Percentiles rank a stretch among this genome's conserved stretches.
These are phyloP conservation scores for Rhodotorula sp. DNA, from an alignment of 1,284 basidiomycete species.

Conservation along the genomic window DNA sequence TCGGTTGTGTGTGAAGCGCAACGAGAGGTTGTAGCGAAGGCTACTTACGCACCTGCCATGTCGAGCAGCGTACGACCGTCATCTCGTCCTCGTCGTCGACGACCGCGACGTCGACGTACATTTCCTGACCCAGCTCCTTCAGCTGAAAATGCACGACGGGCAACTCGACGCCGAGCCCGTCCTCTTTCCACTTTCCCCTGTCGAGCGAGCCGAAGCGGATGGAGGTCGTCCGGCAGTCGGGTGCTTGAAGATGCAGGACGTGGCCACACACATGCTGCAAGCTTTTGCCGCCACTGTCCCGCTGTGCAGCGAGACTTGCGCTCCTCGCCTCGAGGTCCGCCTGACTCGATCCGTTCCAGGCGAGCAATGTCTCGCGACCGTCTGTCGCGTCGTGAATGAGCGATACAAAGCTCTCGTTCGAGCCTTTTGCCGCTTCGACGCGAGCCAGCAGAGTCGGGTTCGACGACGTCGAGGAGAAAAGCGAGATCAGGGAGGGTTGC, in stretches of 20 bases:
- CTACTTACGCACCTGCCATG: constrained; percentile 28
- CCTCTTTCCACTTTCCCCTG: background rate
- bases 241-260: constrained; percentile 34
- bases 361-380: constrained; percentile 4
- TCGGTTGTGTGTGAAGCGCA: background rate
- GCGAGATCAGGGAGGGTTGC: constrained; percentile 28
- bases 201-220: constrained; percentile 14
- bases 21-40: background rate
- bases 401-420: constrained; percentile 28
- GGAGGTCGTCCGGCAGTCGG: constrained; percentile 25
- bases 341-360: background rate
- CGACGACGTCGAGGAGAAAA: constrained; percentile 37
- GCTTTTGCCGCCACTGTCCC: background rate
- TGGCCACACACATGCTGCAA: background rate
- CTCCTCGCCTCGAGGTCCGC: background rate
- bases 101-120: constrained; percentile 30
- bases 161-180: constrained; percentile 25
- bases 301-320: constrained; percentile 1
- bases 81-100: constrained; percentile 3
- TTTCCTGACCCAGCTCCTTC: constrained; percentile 30
- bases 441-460: constrained; percentile 22
- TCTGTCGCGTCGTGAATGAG: constrained; percentile 25
- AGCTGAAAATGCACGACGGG: constrained; percentile 21
- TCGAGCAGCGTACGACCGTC: constrained; percentile 17
- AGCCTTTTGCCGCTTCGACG: background rate